These are phyloP conservation scores for Cystobasidiaceae sp. DNA, from an alignment of 1,284 basidiomycete genomes.

Conservation along the genomic window DNA sequence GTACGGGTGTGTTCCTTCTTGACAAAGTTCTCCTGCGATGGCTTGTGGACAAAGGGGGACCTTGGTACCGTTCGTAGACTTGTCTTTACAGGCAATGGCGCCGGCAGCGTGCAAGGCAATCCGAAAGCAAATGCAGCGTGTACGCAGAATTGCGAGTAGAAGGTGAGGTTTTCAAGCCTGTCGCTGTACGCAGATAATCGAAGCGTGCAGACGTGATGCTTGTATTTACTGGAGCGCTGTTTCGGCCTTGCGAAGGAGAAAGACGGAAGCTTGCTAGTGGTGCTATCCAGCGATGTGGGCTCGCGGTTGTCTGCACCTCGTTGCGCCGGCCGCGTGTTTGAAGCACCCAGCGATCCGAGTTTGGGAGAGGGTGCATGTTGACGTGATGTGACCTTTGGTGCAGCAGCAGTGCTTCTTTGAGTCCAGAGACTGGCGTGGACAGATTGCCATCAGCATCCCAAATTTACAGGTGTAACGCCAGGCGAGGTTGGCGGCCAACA, in stretches of 20 bases:
- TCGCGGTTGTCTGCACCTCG: not conserved
- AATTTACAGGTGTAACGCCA: too few species aligned
- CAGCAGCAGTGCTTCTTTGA: too few species aligned
- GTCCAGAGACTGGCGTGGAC: too few species aligned
- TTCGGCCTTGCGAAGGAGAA: slow-evolving; percentile 10
- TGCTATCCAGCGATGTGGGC: not conserved
- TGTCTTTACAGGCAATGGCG: slow-evolving; percentile 67
- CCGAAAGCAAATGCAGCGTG: slow-evolving; percentile 77
- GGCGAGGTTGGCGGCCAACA: too few species aligned
- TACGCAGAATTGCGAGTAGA: slow-evolving; percentile 77
- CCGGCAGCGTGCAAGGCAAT: slow-evolving; percentile 70
- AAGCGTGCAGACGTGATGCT: slow-evolving; percentile 6
- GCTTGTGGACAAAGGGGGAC: slow-evolving; percentile 88
- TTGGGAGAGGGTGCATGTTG: too few species aligned
- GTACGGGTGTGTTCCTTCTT: slow-evolving; percentile 72
- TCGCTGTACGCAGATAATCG: not conserved
- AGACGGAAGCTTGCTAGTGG: not conserved
- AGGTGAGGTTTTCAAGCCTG: slow-evolving; percentile 54
- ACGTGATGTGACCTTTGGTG: too few species aligned
- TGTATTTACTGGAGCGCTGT: not conserved
- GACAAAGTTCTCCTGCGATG: slow-evolving; percentile 93
- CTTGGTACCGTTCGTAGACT: slow-evolving; percentile 80
- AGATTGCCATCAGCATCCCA: too few species aligned
- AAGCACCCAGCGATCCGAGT: too few species aligned
- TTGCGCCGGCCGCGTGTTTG: too few species aligned